phyloP scores from a whole-genome alignment of 371 early-diverging fungal species.

The Mortierella sp. region DNA sequence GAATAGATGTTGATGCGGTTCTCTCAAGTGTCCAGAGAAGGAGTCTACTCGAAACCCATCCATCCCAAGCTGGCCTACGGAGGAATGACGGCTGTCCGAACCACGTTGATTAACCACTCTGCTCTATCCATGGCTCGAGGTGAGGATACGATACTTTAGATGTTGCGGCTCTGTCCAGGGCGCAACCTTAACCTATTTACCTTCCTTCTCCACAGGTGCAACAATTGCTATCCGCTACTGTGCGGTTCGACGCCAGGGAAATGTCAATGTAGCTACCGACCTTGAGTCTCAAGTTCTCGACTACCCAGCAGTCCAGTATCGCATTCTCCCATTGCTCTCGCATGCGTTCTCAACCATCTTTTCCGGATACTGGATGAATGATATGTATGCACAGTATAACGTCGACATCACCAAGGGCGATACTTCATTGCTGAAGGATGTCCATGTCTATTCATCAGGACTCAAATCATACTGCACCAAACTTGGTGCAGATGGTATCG shows the following conservation, averaged over 20 bases:
- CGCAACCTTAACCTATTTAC: slow-evolving; percentile 9
- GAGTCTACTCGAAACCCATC: slow-evolving; percentile 75
- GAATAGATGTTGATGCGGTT: slow-evolving; percentile 81
- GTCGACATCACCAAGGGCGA: slow-evolving; percentile 66
- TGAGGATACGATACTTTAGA: slow-evolving; percentile 4
- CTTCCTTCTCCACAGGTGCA: slow-evolving; percentile 44
- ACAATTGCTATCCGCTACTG: slow-evolving; percentile 63
- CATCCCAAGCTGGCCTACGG: slow-evolving; percentile 82
- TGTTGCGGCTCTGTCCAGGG: background rate
- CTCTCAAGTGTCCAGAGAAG: slow-evolving; percentile 75
- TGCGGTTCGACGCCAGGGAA: slow-evolving; percentile 63
- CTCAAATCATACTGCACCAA: slow-evolving; percentile 86
- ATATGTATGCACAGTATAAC: slow-evolving; percentile 72
- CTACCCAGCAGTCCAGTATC: slow-evolving; percentile 81
- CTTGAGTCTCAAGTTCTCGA: slow-evolving; percentile 80
- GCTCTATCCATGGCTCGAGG: slow-evolving; percentile 63
- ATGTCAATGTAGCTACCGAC: slow-evolving; percentile 50
- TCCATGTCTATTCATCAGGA: slow-evolving; percentile 87
- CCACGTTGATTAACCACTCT: slow-evolving; percentile 70
- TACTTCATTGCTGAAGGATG: slow-evolving; percentile 73
- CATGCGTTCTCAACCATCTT: slow-evolving; percentile 80
- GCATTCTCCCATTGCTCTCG: slow-evolving; percentile 76
- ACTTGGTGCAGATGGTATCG: slow-evolving; percentile 80
- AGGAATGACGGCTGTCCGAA: slow-evolving; percentile 81
- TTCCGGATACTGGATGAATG: slow-evolving; percentile 74